These are phyloP conservation scores for Cyclocybe cylindracea DNA, from an alignment of 768 basidiomycete species.

Conservation along the genomic window DNA sequence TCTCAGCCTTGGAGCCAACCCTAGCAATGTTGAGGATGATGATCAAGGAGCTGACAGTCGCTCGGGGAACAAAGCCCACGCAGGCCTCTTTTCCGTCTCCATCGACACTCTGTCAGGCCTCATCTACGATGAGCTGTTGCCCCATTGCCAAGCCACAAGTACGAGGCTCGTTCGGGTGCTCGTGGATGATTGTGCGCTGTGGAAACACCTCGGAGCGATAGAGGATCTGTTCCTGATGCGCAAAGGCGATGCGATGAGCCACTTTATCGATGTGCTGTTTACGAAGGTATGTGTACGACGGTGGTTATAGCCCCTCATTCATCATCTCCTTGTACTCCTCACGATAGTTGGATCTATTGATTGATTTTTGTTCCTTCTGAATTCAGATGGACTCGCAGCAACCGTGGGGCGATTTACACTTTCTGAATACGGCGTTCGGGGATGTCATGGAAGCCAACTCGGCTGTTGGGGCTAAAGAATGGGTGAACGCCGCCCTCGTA, in stretches of 20 bases:
- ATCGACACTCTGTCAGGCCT: slow-evolving; percentile 60
- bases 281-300: slow-evolving; percentile 50
- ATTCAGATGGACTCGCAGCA: slow-evolving; percentile 73
- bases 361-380: background rate
- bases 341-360: background rate
- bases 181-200: slow-evolving; percentile 65
- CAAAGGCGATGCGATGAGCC: slow-evolving; percentile 73
- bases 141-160: slow-evolving; percentile 54
- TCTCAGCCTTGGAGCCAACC: slow-evolving; percentile 28
- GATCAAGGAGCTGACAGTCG: slow-evolving; percentile 7
- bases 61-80: too few species aligned
- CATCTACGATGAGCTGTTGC: slow-evolving; percentile 64
- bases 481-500: slow-evolving; percentile 70
- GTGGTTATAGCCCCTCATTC: background rate
- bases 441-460: slow-evolving; percentile 58
- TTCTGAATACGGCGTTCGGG: slow-evolving; percentile 74
- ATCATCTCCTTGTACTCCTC: background rate
- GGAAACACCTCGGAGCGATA: slow-evolving; percentile 60
- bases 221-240: slow-evolving; percentile 78
- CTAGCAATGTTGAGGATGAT: background rate
- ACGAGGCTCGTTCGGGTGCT: slow-evolving; percentile 56
- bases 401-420: slow-evolving; percentile 81
- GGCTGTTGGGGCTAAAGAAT: slow-evolving; percentile 40
- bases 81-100: slow-evolving; percentile 48
- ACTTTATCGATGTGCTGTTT: slow-evolving; percentile 75